phyloP scores from a whole-genome alignment of 208 protist genomes.

The Crithidia fasciculata region DNA sequence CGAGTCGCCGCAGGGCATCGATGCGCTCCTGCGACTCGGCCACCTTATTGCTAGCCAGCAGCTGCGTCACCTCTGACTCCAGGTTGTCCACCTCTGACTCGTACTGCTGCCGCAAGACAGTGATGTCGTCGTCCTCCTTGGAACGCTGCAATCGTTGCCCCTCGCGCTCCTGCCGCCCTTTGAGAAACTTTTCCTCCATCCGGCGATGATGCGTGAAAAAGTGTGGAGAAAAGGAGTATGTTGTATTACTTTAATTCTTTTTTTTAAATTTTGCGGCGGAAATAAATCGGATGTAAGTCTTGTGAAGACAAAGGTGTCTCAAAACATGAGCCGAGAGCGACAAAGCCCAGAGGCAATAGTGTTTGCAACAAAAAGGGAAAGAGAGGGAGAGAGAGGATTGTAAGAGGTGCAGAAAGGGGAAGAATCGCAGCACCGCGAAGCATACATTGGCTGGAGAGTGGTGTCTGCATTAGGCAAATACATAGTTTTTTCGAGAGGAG shows the following conservation, averaged over 20 bases:
- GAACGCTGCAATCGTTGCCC: conserved; percentile 50
- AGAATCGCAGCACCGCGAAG: no score
- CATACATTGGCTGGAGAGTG: no score
- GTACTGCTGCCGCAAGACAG: conserved; percentile 62
- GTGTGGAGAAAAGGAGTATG: background rate
- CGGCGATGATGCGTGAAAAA: background rate
- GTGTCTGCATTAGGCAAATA: no score
- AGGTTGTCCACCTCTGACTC: conserved; percentile 51
- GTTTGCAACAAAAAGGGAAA: background rate
- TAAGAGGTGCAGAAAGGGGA: background rate
- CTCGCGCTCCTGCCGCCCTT: conserved; percentile 69
- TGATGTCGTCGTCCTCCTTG: conserved; percentile 37
- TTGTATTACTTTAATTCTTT: no score
- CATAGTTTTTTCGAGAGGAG: no score
- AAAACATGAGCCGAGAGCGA: no score
- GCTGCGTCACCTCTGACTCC: conserved; percentile 40
- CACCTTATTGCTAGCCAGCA: conserved; percentile 28
- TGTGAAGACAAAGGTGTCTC: no score
- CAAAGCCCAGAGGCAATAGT: background rate
- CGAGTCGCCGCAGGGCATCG: conserved; percentile 47
- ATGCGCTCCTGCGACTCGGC: conserved; percentile 53
- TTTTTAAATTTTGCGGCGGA: no score
- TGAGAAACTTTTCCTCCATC: conserved; percentile 78
- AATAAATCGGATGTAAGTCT: no score
- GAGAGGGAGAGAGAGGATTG: conserved; percentile 5